Evolutionary conservation across 2,329 filamentous ascomycete genomes (phyloP).

Genomic region (Blastomyces silverae): DNA sequence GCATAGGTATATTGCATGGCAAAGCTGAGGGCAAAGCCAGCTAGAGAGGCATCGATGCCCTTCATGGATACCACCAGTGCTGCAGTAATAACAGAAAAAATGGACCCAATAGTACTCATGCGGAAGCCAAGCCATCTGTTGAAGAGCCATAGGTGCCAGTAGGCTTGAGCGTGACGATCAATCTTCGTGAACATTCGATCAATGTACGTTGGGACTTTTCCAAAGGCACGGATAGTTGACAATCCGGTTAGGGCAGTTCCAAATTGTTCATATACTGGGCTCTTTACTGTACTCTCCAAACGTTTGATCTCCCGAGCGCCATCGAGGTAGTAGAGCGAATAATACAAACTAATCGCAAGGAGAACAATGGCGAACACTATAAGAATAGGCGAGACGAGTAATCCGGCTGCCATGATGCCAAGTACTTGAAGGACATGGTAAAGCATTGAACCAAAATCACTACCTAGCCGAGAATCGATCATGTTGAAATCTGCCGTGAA

Average conservation of each 20-base stretch:
- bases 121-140: slow-evolving; percentile 72
- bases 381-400: slow-evolving; percentile 62
- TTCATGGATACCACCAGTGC: slow-evolving; percentile 56
- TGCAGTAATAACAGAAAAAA: slow-evolving; percentile 61
- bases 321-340: slow-evolving; percentile 58
- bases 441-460: slow-evolving; percentile 55
- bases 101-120: slow-evolving; percentile 61
- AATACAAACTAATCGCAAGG: slow-evolving; percentile 51
- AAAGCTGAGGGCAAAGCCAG: slow-evolving; percentile 69
- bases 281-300: slow-evolving; percentile 69
- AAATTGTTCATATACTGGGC: slow-evolving; percentile 74
- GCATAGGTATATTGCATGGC: slow-evolving; percentile 60
- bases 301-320: slow-evolving; percentile 69
- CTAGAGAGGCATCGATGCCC: slow-evolving; percentile 60
- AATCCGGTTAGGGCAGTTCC: slow-evolving; percentile 65
- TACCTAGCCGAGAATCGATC: slow-evolving; percentile 61
- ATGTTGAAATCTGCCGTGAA: slow-evolving; percentile 72
- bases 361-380: slow-evolving; percentile 56
- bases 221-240: slow-evolving; percentile 67
- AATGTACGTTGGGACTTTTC: slow-evolving; percentile 60
- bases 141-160: slow-evolving; percentile 63
- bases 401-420: slow-evolving; percentile 59
- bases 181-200: slow-evolving; percentile 63
- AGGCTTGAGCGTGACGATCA: slow-evolving; percentile 60
- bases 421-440: slow-evolving; percentile 56